Evolutionary conservation across 2,329 filamentous ascomycete species (phyloP).

Genomic region (Aureobasidium sp.): DNA sequence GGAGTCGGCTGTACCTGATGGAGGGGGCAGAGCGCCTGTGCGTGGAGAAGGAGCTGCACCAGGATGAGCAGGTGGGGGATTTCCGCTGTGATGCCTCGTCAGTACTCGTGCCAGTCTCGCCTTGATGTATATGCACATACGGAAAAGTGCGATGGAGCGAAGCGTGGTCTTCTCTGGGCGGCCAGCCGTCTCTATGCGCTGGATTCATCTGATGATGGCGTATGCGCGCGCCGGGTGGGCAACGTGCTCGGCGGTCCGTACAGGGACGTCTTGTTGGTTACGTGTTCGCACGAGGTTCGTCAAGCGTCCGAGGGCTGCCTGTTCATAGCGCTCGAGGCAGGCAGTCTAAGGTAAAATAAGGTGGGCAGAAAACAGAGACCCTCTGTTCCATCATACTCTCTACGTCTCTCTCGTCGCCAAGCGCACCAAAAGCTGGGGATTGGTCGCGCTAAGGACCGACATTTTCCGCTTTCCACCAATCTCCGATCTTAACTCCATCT

Average conservation of each 20-base stretch:
- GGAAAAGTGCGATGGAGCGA: constrained; percentile 3
- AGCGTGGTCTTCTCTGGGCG: constrained; percentile 9
- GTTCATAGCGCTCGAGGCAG: constrained; percentile 6
- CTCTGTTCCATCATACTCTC: constrained; percentile 6
- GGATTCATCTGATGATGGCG: constrained; percentile 14
- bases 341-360: neutral
- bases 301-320: neutral
- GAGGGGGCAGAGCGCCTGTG: constrained; percentile 23
- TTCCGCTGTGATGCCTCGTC: neutral
- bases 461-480: neutral
- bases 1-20: neutral
- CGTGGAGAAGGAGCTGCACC: constrained; percentile 25
- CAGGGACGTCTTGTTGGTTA: neutral
- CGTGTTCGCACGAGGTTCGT: neutral
- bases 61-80: constrained; percentile 21
- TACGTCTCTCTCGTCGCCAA: neutral
- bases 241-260: neutral
- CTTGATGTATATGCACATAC: neutral
- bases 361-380: constrained; percentile 6
- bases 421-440: neutral
- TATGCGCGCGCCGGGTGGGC: constrained; percentile 6
- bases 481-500: neutral
- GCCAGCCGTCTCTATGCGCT: constrained; percentile 13
- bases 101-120: neutral
- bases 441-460: neutral